Evolutionary conservation across 2,329 filamentous ascomycete species (phyloP), one percentile per base, ranked within the genome.

Genomic region (Pseudogymnoascus sp.): DNA sequence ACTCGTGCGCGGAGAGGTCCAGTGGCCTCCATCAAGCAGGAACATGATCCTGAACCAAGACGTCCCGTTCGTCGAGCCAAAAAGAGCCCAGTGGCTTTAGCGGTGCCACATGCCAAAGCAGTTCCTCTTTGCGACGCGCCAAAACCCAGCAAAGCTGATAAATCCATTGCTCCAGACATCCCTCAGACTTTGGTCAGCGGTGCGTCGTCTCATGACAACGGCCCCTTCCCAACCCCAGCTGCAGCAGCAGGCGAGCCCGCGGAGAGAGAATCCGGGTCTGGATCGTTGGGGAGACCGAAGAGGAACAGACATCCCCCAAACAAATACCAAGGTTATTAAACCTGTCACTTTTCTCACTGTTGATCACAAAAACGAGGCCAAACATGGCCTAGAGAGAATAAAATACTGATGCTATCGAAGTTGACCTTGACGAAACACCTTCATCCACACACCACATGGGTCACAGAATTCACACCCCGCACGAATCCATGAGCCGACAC

Each of bases 241-340:
- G 45, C 45, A 12, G 8, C 23, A 30, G 45, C 45, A 52, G 45
- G 26, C n/a, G 26, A 52, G 15, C 45, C 45, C 45, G 12, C 15
- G 26, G 45, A 52, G 26, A 52, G 30, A 33, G 26, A 52, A 23
- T 30, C 45, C 13, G 45, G 45, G 45, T 30, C 45, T 52, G 45
- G 45, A 19, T 52, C 45, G 9, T 19, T 15, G 10, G 45, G 45
- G 28, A 52, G 45, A 52, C 45, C 45, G 45, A 52, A 52, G 26
- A 52, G 45, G 10, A 52, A 52, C 45, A 52, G 45, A 8, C 45
- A 52, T 33, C 45, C 45, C 19, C 45, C 45, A 52, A 52, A 52
- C 26, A 52, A 52, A 52, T 52, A 52, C 45, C 45, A 52, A 52
- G 45, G 45, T 52, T 52, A 52, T 26, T 52, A 52, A 52, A 33